Evolutionary conservation across 129 eudicot genomes (phyloP), one percentile per base, ranked within the genome.

Genomic region (Chrysanthemum lavandulifolium): DNA sequence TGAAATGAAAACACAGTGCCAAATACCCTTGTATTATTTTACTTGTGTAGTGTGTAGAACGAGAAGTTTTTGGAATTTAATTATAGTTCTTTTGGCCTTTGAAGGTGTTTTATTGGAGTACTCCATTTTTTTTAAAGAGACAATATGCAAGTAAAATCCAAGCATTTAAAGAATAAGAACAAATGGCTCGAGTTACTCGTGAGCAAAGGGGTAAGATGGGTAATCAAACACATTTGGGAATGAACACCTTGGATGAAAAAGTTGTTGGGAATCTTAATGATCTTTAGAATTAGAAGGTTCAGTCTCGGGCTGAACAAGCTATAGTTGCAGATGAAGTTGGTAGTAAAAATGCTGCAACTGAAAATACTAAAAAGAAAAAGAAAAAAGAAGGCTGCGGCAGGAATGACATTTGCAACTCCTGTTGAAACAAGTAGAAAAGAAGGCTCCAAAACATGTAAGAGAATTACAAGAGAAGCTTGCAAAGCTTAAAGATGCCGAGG

Each of bases 391-490:
- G 86, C 0, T 31, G 36, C 36, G 5, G 6, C 36, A 31, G 5
- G 5, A 52, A 82, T 84, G 61, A 76, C 90, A 27, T 77, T 73
- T 3, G 81, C 60, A 27, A 78, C 84, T 27, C 76, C 94, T 56
- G 80, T 76, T 59, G 82, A 57, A 88, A 70, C 70, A 53, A 43
- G 85, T 71, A 45, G 97, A 79, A 25, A 91, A 91, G 74, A 91
- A 91, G 81, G 82, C 86, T 14, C 84, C 97, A 12, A 91, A 88
- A 75, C 90, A 86, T 64, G 87, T 91, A 6, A 82, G 85, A 69
- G 92, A 88, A 78, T 82, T 86, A 88, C 97, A 91, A 63, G 90
- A 91, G 88, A 78, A 65, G 76, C 84, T 91, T 57, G 91, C 92
- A 57, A 91, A 71, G 67, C 71, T 69, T 14, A 80, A 79, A 88